These are phyloP conservation scores for Polyplosphaeria fusca DNA, from an alignment of 495 filamentous ascomycete species.

Conservation along the genomic window DNA sequence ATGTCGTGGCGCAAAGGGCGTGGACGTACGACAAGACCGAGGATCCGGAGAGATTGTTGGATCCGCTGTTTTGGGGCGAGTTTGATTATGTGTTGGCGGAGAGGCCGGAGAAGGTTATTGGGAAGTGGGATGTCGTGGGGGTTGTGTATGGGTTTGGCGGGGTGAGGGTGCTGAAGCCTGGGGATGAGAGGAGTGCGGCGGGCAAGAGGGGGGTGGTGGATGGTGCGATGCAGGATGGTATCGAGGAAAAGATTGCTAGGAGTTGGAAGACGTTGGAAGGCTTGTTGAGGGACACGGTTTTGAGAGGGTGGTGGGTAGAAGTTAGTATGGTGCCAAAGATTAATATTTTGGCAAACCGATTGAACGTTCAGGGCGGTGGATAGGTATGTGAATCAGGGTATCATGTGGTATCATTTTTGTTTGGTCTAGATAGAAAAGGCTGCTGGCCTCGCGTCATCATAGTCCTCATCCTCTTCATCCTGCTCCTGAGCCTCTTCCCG, in stretches of 20 bases:
- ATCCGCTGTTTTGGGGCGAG: constrained; percentile 69
- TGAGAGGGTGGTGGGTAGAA: constrained; percentile 45
- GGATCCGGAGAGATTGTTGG: constrained; percentile 51
- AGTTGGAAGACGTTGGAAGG: constrained; percentile 19
- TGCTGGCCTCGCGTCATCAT: neutral
- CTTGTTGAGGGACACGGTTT: constrained; percentile 8
- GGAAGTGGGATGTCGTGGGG: constrained; percentile 68
- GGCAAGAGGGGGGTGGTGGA: constrained; percentile 2
- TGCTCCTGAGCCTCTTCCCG: neutral
- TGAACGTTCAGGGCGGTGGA: no score
- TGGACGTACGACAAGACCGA: constrained; percentile 69
- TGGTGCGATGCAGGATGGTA: constrained; percentile 44
- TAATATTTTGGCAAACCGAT: constrained; percentile 28
- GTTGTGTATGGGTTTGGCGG: constrained; percentile 70
- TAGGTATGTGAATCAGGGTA: no score
- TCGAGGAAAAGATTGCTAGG: constrained; percentile 48
- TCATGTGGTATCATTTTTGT: no score
- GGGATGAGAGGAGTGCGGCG: constrained; percentile 28
- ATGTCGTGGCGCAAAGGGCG: constrained; percentile 16
- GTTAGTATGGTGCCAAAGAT: constrained; percentile 58
- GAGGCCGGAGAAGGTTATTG: constrained; percentile 55
- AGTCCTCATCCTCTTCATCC: neutral
- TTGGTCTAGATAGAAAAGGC: neutral
- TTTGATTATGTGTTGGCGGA: constrained; percentile 83
- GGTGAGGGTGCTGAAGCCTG: constrained; percentile 59